Percentiles rank a stretch among this genome's conserved stretches.
These are phyloP conservation scores for Warburgia ugandensis DNA, from an alignment of 164 flowering plant genomes.

Conservation along the genomic window DNA sequence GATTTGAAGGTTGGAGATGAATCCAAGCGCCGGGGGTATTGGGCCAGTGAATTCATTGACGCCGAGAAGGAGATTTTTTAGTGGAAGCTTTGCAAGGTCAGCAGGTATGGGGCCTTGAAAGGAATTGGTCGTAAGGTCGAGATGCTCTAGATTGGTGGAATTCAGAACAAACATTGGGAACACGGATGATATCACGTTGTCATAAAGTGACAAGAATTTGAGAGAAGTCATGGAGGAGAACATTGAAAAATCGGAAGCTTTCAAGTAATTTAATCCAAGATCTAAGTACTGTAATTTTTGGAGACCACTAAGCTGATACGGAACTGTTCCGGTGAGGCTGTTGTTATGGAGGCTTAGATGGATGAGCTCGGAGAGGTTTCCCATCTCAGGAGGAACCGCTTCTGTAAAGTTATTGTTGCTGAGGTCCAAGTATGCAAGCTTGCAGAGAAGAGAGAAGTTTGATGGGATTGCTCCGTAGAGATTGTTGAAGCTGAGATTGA, in stretches of 20 bases:
- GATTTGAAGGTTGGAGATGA: slow-evolving; percentile 16
- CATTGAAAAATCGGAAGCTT: slow-evolving; percentile 18
- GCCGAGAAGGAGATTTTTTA: slow-evolving; percentile 20
- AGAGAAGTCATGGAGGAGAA: slow-evolving; percentile 24
- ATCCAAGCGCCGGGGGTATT: slow-evolving; percentile 28
- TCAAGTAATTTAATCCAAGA: slow-evolving; percentile 27
- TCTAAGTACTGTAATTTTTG: slow-evolving; percentile 26
- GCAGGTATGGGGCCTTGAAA: slow-evolving; percentile 24
- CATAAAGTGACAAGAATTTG: slow-evolving; percentile 19
- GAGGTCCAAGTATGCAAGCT: slow-evolving; percentile 31
- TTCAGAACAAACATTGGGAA: slow-evolving; percentile 30
- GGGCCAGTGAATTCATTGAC: slow-evolving; percentile 16
- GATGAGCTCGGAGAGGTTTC: slow-evolving; percentile 19
- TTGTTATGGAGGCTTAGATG: slow-evolving; percentile 23
- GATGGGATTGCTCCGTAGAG: slow-evolving; percentile 23
- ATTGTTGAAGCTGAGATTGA: slow-evolving; percentile 26
- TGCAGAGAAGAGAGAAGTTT: no score
- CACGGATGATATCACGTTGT: slow-evolving; percentile 14
- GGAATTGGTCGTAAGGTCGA: slow-evolving; percentile 24
- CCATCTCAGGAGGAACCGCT: slow-evolving; percentile 26
- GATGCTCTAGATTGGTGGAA: slow-evolving; percentile 23
- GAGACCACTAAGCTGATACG: slow-evolving; percentile 31
- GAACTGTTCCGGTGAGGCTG: slow-evolving; percentile 27
- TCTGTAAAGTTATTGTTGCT: slow-evolving; percentile 22
- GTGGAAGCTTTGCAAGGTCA: slow-evolving; percentile 19